A percentile compares a stretch with the other conserved stretches of the same genome.
phyloP scores from a whole-genome alignment of 1,284 basidiomycete genomes.

The Coniferiporia sulphurascens region DNA sequence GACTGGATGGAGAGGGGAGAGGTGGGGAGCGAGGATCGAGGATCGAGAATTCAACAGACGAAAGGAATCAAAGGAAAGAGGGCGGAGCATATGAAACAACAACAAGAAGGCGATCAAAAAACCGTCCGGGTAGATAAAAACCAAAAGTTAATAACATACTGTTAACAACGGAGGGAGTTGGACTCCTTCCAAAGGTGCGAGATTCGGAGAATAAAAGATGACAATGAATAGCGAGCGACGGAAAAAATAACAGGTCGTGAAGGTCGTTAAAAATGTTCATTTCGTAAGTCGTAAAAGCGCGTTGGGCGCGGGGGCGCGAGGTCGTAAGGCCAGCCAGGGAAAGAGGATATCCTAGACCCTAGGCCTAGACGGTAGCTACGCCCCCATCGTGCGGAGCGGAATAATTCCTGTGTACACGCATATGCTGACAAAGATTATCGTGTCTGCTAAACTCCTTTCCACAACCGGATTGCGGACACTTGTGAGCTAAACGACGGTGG shows the following conservation, averaged over 20 bases:
- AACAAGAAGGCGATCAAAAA: not conserved
- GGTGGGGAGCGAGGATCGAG: not conserved
- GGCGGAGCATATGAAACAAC: not conserved
- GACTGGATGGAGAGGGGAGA: not conserved
- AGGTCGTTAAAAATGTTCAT: not conserved
- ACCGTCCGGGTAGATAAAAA: slow-evolving; percentile 3
- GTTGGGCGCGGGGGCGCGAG: too few species aligned
- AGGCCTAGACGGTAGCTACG: not conserved
- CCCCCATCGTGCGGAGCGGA: slow-evolving; percentile 22
- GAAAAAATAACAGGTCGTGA: not conserved
- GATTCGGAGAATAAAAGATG: not conserved
- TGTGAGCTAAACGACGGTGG: slow-evolving; percentile 50
- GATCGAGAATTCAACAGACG: not conserved
- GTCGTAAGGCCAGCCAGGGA: too few species aligned
- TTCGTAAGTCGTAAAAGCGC: not conserved
- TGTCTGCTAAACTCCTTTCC: slow-evolving; percentile 80
- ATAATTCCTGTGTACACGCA: slow-evolving; percentile 65
- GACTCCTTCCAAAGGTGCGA: too few species aligned
- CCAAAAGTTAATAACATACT: slow-evolving; percentile 8
- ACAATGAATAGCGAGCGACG: not conserved
- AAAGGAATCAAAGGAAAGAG: too few species aligned
- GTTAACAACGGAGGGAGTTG: not conserved
- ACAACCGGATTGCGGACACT: slow-evolving; percentile 72
- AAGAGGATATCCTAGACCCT: too few species aligned
- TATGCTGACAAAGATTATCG: slow-evolving; percentile 81